These are phyloP conservation scores for Solanum habrochaites DNA, from an alignment of 257 asterid species.

Conservation along the genomic window DNA sequence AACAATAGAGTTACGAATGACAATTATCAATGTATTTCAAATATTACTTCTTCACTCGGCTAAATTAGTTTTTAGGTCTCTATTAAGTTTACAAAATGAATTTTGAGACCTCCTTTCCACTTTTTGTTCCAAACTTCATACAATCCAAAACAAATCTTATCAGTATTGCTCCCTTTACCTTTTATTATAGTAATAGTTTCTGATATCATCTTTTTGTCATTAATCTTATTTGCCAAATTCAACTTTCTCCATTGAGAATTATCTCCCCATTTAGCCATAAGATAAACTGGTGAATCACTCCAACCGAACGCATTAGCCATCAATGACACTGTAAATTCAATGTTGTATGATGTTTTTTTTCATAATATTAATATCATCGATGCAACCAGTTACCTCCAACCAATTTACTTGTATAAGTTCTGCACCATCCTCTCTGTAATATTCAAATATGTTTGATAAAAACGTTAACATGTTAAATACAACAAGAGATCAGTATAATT, in stretches of 20 bases:
- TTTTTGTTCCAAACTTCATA: not conserved
- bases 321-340: slow-evolving; percentile 10
- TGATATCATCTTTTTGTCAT: not conserved
- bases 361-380: not conserved
- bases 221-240: not conserved
- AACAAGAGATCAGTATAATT: not conserved
- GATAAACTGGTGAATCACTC: not conserved
- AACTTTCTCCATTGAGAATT: not conserved
- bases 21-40: no score
- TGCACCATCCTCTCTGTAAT: not conserved
- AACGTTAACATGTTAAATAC: no score
- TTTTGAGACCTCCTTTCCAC: not conserved
- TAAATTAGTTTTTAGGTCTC: not conserved
- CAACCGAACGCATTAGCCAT: slow-evolving; percentile 23
- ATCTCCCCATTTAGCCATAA: slow-evolving; percentile 21
- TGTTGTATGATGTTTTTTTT: not conserved
- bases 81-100: not conserved
- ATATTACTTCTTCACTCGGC: no score
- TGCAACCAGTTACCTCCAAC: slow-evolving; percentile 14
- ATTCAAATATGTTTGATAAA: not conserved
- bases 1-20: no score
- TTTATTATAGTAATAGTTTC: not conserved
- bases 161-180: not conserved
- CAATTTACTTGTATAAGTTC: slow-evolving; percentile 10
- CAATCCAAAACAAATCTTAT: not conserved